A percentile compares a stretch with the other conserved stretches of the same genome.
Conservation (phyloP, 2,329 filamentous ascomycete species). For the Orbilia ellipsospora region DNA sequence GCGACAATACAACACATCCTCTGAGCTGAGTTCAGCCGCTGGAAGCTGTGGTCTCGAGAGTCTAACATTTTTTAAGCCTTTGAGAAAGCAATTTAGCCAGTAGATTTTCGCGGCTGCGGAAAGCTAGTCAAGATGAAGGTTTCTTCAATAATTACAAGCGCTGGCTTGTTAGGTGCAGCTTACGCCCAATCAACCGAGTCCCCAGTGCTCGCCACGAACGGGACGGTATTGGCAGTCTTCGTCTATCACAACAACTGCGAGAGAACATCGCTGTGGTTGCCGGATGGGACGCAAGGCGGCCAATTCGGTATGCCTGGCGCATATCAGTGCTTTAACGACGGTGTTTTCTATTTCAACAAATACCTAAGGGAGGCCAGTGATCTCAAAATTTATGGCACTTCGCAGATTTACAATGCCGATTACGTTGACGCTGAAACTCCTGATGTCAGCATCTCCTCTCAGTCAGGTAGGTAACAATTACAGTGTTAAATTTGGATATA, state of each 20-base stretch:
- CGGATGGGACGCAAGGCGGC: slow-evolving; percentile 28
- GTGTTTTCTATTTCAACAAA: slow-evolving; percentile 44
- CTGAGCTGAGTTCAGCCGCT: slow-evolving; percentile 22
- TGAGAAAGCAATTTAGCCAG: background rate
- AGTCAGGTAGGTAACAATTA: slow-evolving; percentile 39
- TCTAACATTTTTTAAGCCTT: background rate
- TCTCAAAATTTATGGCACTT: slow-evolving; percentile 46
- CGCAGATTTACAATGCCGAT: slow-evolving; percentile 37
- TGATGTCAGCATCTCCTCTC: slow-evolving; percentile 30
- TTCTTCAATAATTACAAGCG: slow-evolving; percentile 31
- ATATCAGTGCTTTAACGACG: slow-evolving; percentile 40
- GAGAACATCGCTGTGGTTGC: slow-evolving; percentile 31
- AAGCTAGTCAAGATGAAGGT: slow-evolving; percentile 39
- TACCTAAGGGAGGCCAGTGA: slow-evolving; percentile 24
- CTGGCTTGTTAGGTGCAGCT: slow-evolving; percentile 26
- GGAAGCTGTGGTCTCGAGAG: background rate
- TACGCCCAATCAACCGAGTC: slow-evolving; percentile 23
- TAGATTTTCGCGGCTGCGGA: background rate
- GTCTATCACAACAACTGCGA: slow-evolving; percentile 51
- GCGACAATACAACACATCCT: slow-evolving; percentile 35
- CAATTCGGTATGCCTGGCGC: slow-evolving; percentile 30
- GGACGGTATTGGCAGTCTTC: slow-evolving; percentile 40
- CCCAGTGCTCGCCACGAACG: slow-evolving; percentile 25
- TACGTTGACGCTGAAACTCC: slow-evolving; percentile 37
- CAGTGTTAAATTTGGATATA: too few species aligned